These are phyloP conservation scores for Diaporthe batatas DNA, from an alignment of 2,329 filamentous ascomycete genomes.

Conservation along the genomic window DNA sequence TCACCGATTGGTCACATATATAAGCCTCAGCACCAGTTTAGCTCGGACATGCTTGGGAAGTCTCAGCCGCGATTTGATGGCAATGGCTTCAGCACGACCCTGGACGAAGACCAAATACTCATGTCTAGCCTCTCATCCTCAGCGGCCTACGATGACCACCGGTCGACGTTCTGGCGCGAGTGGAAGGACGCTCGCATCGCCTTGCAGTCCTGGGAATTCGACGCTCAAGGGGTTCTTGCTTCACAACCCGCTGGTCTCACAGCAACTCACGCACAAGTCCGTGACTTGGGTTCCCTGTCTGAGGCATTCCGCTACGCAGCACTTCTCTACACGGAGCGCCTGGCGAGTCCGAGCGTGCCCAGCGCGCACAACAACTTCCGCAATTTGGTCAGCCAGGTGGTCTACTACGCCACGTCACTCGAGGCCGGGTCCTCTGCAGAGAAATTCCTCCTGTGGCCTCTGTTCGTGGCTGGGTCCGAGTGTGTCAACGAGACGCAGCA, in stretches of 20 bases:
- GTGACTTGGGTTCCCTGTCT: conserved; percentile 84
- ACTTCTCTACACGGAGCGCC: conserved; percentile 88
- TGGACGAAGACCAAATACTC: conserved; percentile 68
- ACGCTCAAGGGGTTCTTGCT: conserved; percentile 64
- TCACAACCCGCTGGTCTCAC: conserved; percentile 58
- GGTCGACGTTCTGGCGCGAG: conserved; percentile 82
- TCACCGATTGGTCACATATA: conserved; percentile 59
- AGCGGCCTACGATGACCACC: conserved; percentile 68
- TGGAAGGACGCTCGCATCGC: conserved; percentile 85
- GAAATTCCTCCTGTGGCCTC: conserved; percentile 93
- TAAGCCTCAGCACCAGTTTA: conserved; percentile 52
- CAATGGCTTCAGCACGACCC: conserved; percentile 71
- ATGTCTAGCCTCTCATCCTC: conserved; percentile 58
- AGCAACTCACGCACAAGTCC: conserved; percentile 70
- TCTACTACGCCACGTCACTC: conserved; percentile 86
- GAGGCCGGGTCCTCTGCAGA: conserved; percentile 79
- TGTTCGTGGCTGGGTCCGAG: conserved; percentile 91
- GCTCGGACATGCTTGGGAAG: conserved; percentile 47
- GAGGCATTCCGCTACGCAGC: conserved; percentile 93
- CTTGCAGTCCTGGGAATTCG: conserved; percentile 86
- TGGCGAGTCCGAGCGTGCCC: conserved; percentile 81
- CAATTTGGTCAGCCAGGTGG: conserved; percentile 82
- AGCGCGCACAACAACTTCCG: conserved; percentile 84
- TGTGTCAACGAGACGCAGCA: conserved; percentile 86
- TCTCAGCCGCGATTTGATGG: conserved; percentile 69